Conservation (phyloP, 371 early-diverging fungal genomes). For the Mortierella sp. region DNA sequence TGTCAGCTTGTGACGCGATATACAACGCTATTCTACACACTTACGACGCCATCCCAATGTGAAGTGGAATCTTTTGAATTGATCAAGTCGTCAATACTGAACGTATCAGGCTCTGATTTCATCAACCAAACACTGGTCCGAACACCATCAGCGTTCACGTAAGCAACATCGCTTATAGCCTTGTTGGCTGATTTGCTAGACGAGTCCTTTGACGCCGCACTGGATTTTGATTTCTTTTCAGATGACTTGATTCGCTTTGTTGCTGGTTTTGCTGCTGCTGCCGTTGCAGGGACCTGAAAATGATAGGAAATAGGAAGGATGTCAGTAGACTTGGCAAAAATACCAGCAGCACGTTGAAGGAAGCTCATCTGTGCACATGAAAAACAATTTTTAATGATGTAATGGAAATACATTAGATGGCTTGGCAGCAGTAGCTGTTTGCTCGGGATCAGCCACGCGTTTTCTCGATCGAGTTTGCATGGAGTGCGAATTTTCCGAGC, state of each 20-base stretch:
- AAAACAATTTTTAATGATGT: background rate
- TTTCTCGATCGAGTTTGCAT: conserved; percentile 43
- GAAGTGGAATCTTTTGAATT: conserved; percentile 62
- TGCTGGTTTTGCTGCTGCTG: background rate
- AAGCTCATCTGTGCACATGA: background rate
- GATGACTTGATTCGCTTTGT: conserved; percentile 5
- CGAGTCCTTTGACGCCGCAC: background rate
- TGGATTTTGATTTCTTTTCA: background rate
- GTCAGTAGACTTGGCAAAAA: background rate
- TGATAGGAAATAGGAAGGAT: background rate
- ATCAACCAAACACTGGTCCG: conserved; percentile 68
- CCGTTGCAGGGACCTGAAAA: background rate
- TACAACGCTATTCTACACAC: background rate
- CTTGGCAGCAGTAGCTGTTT: background rate
- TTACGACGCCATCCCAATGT: conserved; percentile 80
- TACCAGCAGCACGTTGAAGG: background rate
- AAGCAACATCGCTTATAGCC: background rate
- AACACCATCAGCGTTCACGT: conserved; percentile 12
- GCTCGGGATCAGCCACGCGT: conserved; percentile 16
- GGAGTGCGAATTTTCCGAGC: background rate
- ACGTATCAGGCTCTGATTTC: conserved; percentile 83
- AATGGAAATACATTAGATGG: background rate
- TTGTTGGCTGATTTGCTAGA: background rate
- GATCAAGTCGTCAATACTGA: conserved; percentile 72
- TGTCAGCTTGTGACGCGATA: background rate